Evolutionary conservation across 768 basidiomycete species (phyloP), one percentile per base, ranked within the genome.

Genomic region (Panaeolus cyanescens): DNA sequence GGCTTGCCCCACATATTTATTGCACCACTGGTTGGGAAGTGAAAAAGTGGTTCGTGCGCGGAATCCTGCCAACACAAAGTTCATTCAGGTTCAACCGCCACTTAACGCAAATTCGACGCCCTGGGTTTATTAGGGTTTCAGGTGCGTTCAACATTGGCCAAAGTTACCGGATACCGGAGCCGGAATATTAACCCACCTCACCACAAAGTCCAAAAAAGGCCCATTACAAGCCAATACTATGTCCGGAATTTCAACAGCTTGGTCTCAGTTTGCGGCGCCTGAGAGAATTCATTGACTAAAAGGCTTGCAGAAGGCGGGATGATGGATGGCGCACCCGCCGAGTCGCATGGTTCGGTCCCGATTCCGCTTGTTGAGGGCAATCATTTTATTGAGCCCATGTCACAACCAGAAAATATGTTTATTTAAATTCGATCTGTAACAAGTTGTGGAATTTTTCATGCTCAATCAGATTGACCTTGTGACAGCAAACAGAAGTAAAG

Each of bases 281-380:
- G 45, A 25, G 22, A 28, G 15, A 15, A 25, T 42, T 42, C 39
- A 42, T 42, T 50, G 45, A 50, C 9, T 50, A 13, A 13, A 50
- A 22, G 5, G 6, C 19, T 42, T 19, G n/a, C n/a, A n/a, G 9
- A 39, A 19, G 45, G 45, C 45, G 45, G 45, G 45, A 50, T 28
- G 36, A n/a, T n/a, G 36, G 22, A 25, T 42, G 37, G 40, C 40
- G 40, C 40, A 42, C 45, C 45, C 5, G 22, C 39, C n/a, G 45
- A 30, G 45, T 50, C 45, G 45, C 45, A 50, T 50, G 45, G 45
- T n/a, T 50, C 45, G 45, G 45, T 50, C 45, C 45, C 45, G 45
- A 50, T 28, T 50, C 45, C 45, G 45, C 45, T 50, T 50, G 30
- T 12, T 50, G 13, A 20, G 25, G 13, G 17, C 30, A 28, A 5